phyloP scores from a whole-genome alignment of 768 basidiomycete species.

The Coprinellus aureogranulatus region DNA sequence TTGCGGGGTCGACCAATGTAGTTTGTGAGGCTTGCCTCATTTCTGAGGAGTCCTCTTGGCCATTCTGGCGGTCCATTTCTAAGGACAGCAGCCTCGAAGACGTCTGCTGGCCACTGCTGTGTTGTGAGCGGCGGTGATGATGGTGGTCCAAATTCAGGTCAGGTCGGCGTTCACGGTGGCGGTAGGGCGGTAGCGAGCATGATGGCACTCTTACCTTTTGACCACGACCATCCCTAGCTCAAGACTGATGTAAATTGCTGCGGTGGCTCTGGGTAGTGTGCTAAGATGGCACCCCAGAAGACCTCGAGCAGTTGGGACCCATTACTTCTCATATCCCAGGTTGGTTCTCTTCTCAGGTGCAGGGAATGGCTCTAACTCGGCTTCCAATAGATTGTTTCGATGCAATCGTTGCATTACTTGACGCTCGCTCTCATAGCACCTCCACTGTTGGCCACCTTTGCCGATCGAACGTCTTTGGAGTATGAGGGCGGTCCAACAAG shows the following conservation, averaged over 20 bases:
- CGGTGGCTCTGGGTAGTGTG: background rate
- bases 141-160: too few species aligned
- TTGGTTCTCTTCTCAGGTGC: constrained; percentile 23
- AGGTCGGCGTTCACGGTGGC: too few species aligned
- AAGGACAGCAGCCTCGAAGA: too few species aligned
- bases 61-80: too few species aligned
- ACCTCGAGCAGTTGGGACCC: constrained; percentile 78
- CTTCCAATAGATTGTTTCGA: constrained; percentile 74
- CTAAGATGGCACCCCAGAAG: constrained; percentile 37
- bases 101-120: too few species aligned
- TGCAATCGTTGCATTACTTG: constrained; percentile 93
- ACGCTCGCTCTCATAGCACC: constrained; percentile 82
- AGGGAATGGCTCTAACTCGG: background rate
- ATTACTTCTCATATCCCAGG: constrained; percentile 82
- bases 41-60: constrained; percentile 13
- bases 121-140: too few species aligned
- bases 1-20: constrained; percentile 19
- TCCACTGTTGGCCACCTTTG: constrained; percentile 71
- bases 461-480: constrained; percentile 63
- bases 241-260: too few species aligned
- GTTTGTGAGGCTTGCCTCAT: constrained; percentile 21
- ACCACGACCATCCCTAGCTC: too few species aligned
- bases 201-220: too few species aligned
- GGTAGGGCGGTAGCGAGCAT: too few species aligned
- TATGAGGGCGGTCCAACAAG: constrained; percentile 81